Conservation (phyloP, 139 green algal species). For the Klebsormidium nitens region DNA sequence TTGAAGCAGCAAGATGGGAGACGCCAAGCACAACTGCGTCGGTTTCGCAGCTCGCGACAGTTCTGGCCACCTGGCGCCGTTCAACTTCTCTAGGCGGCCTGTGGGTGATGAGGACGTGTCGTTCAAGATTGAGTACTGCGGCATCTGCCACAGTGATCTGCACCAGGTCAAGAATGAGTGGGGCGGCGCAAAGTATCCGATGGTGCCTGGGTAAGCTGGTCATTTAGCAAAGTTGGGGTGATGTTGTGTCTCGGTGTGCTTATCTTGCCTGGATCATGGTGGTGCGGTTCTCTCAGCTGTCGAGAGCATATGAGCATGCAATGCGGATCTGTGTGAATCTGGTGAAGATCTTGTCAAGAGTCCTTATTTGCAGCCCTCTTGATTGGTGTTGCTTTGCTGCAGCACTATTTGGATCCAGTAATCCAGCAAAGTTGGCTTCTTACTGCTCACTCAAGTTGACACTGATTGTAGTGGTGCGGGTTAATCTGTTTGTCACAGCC, state of each 20-base stretch:
- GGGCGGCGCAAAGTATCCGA: slow-evolving; percentile 47
- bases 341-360: too few relatives aligned
- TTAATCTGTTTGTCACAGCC: too few relatives aligned
- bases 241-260: background rate
- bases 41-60: slow-evolving; percentile 57
- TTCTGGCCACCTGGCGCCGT: slow-evolving; percentile 48
- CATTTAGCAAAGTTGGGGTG: background rate
- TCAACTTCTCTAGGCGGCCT: slow-evolving; percentile 36
- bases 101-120: background rate
- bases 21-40: slow-evolving; percentile 53
- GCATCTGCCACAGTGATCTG: slow-evolving; percentile 79
- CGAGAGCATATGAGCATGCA: too few relatives aligned
- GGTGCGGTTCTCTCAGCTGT: slow-evolving; percentile 9
- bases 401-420: too few relatives aligned
- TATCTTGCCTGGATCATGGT: background rate
- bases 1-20: too few relatives aligned
- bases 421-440: too few relatives aligned
- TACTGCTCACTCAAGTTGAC: too few relatives aligned
- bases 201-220: slow-evolving; percentile 60
- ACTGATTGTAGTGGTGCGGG: too few relatives aligned
- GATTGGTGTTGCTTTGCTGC: too few relatives aligned
- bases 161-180: slow-evolving; percentile 47
- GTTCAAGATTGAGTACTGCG: slow-evolving; percentile 18
- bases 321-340: too few relatives aligned
- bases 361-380: too few relatives aligned